These are phyloP conservation scores for Sporisorium iseilematis-ciliati DNA, from an alignment of 1,284 basidiomycete species.

Conservation along the genomic window DNA sequence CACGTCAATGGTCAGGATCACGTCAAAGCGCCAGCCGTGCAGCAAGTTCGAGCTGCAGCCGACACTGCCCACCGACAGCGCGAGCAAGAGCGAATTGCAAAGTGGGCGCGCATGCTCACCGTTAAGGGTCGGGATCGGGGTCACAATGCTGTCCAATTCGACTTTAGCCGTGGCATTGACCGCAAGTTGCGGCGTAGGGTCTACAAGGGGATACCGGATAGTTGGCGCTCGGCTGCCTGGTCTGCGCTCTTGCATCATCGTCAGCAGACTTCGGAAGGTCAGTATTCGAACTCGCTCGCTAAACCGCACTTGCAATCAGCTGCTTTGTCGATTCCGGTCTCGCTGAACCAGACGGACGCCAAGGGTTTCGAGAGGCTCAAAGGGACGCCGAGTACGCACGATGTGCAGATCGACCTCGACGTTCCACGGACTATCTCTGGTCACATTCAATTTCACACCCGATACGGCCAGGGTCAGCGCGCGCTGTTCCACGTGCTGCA, in stretches of 20 bases:
- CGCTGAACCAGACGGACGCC: conserved; percentile 8
- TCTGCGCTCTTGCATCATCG: conserved; percentile 75
- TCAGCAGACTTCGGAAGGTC: conserved; percentile 73
- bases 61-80: conserved; percentile 31
- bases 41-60: conserved; percentile 29
- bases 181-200: conserved; percentile 76
- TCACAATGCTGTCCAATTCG: conserved; percentile 35
- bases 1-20: conserved; percentile 8
- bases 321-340: conserved; percentile 2
- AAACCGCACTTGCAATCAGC: conserved; percentile 17
- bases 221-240: conserved; percentile 95
- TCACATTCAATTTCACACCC: conserved; percentile 91
- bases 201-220: conserved; percentile 96
- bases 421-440: conserved; percentile 96
- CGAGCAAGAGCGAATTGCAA: conserved; percentile 52
- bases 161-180: conserved; percentile 38
- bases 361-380: conserved; percentile 18
- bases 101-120: conserved; percentile 59
- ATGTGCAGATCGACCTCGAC: conserved; percentile 98
- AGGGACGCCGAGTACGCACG: conserved; percentile 79
- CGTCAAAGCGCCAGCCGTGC: conserved; percentile 6
- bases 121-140: conserved; percentile 51
- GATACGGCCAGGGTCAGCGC: conserved; percentile 83
- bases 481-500: conserved; percentile 89
- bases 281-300: conserved; percentile 21